Base-by-base conservation (phyloP, 768 basidiomycete genomes). In the Lactarius deliciosus region DNA sequence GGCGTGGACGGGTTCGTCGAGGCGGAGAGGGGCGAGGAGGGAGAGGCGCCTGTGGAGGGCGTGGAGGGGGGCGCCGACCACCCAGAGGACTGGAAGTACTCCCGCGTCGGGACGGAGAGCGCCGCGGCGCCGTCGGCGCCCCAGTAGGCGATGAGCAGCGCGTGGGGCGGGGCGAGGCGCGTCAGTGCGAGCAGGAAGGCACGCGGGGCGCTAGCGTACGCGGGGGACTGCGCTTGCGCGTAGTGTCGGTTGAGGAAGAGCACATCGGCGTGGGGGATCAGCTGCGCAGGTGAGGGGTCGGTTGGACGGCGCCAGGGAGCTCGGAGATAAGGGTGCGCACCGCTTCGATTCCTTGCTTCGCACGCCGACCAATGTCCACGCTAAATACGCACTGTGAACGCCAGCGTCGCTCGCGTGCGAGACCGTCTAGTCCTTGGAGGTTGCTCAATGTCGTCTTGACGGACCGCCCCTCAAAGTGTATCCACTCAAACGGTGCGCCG, bases 341-440 rank as follows among this genome's bases (percentile, higher is more conserved):
- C 76, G 85, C 86, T 82, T 93, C 87, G 55, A 91, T 85, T 18
- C 91, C 91, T 73, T 91, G 90, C 64, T 87, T 82, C 22, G 86
- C 86, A 41, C 85, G 85, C 22, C 90, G 80, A 16, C 90, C 89
- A 16, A 93, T 81, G 73, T 93, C 91, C 53, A 94, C 78, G 64
- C 90, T 92, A 75, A 94, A 86, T 6, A 92, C 89, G 66, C 90
- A 92, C 71, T 90, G 87, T 64, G 85, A 83, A 66, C 92, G 82
- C 92, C 92, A 94, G 71, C 89, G 91, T 34, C 89, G 83, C 73
- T 94, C 92, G 3, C 87, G 83, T 5, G 91, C 91, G 40, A 94
- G 84, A 11, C 91, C 89, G 69, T 94, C 92, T 54, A 94, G 70
- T 6, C 92, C 92, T 36, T 85, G 81, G 36, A 94, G 84, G 72